A percentile compares a stretch with the other conserved stretches of the same genome.
phyloP scores from a whole-genome alignment of 140 eudicot species.

The Anethum foeniculum region DNA sequence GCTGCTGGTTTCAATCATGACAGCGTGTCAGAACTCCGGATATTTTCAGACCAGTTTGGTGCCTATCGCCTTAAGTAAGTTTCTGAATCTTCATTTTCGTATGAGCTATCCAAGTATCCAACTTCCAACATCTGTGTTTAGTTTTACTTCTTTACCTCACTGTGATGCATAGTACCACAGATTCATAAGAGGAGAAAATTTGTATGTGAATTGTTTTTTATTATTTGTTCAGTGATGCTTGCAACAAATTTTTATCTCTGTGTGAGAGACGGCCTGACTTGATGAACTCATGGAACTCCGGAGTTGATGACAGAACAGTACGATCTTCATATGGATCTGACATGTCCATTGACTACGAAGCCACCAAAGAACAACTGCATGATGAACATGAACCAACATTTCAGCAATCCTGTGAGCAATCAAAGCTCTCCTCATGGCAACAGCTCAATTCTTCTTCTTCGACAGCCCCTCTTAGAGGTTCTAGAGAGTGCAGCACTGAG shows the following conservation, averaged over 20 bases:
- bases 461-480: conserved; percentile 30
- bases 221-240: conserved; percentile 70
- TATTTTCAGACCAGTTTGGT: conserved; percentile 84
- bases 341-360: conserved; percentile 92
- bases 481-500: conserved; percentile 40
- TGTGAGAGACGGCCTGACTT: conserved; percentile 61
- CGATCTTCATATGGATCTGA: conserved; percentile 86
- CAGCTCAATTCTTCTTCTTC: conserved; percentile 26
- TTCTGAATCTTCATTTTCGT: neutral
- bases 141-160: neutral
- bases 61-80: conserved; percentile 82
- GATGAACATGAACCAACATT: neutral
- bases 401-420: conserved; percentile 10
- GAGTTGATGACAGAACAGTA: conserved; percentile 38
- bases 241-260: conserved; percentile 62
- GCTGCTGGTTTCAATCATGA: conserved; percentile 67
- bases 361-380: conserved; percentile 20
- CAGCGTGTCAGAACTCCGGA: conserved; percentile 54
- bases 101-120: neutral
- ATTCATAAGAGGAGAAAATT: neutral
- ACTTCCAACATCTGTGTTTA: neutral
- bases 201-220: neutral
- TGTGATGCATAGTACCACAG: neutral
- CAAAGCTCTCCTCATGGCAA: conserved; percentile 18
- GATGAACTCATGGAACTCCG: conserved; percentile 41